Evolutionary conservation across 2,329 filamentous ascomycete species (phyloP).

Genomic region (Biscogniauxia mediterranea): DNA sequence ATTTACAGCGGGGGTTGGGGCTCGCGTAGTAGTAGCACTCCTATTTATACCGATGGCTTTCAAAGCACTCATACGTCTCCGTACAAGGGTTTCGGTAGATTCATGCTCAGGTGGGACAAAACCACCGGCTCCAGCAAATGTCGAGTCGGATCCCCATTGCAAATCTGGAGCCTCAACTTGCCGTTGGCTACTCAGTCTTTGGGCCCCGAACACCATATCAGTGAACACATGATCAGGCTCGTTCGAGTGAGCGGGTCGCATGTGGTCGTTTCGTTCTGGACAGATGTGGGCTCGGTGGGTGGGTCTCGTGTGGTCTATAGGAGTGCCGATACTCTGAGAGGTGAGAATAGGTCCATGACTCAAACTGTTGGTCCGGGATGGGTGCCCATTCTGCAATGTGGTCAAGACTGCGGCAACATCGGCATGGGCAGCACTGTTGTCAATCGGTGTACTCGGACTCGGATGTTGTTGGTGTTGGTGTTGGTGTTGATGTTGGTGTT

Average conservation of each 20-base stretch:
- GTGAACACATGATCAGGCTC: slow-evolving; percentile 34
- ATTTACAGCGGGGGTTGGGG: slow-evolving; percentile 51
- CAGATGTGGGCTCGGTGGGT: slow-evolving; percentile 16
- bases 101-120: slow-evolving; percentile 59
- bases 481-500: slow-evolving; percentile 11
- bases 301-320: slow-evolving; percentile 19
- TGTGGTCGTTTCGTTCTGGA: slow-evolving; percentile 17
- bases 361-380: slow-evolving; percentile 15
- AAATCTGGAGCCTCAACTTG: slow-evolving; percentile 44
- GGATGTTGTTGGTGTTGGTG: slow-evolving; percentile 20
- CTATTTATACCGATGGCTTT: slow-evolving; percentile 55
- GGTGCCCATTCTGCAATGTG: slow-evolving; percentile 25
- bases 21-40: slow-evolving; percentile 59
- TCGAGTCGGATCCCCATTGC: slow-evolving; percentile 68
- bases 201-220: slow-evolving; percentile 41
- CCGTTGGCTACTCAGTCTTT: slow-evolving; percentile 21
- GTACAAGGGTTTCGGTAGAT: slow-evolving; percentile 55
- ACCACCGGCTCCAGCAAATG: slow-evolving; percentile 56
- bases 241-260: slow-evolving; percentile 25
- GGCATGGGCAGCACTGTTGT: slow-evolving; percentile 26
- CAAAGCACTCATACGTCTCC: slow-evolving; percentile 54
- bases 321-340: slow-evolving; percentile 16
- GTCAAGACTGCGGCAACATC: slow-evolving; percentile 32
- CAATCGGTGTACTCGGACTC: slow-evolving; percentile 18
- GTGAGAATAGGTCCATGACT: slow-evolving; percentile 15